Base-by-base conservation (phyloP, 108 stramenopile genomes). In the Fragilaria radians region DNA sequence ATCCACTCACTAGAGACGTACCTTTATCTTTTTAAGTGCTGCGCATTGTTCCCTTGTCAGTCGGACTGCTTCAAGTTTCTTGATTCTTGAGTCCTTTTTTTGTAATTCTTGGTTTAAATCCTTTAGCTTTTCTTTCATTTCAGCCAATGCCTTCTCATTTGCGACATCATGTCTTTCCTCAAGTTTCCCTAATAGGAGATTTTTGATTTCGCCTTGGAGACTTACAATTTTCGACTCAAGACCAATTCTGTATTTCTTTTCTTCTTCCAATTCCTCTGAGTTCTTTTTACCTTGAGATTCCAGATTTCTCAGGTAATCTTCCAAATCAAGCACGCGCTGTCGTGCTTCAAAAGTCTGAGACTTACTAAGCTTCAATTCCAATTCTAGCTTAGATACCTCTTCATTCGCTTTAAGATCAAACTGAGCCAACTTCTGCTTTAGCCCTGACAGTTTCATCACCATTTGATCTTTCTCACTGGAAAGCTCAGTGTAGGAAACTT, bases 21-120 rank as follows among this genome's bases (percentile, higher is more conserved):
- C 80, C 74, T 93, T 86, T 59, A 89, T 73, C 52, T 89, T 84
- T 55, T 85, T 81, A 28, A 90, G 66, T 23, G 67, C 62, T 46
- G 71, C 87, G 5, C 79, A 60, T 48, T 85, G 80, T 45, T 82
- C 83, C 54, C 83, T 88, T 25, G 93, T 94, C 36, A 94, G 65
- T 29, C 73, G 73, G 25, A 71, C 59, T 34, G 73, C 72, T 59
- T 90, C 81, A 14, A 94, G 82, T 57, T 90, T 86, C 53, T 83
- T 74, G 57, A 94, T 94, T 11, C 93, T 68, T 11, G 54, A 70
- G 48, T 94, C 85, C 54, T 87, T 90, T 30, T 71, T 52, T 30
- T 66, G 54, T 18, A 83, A 48, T 29, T 66, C 52, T 3, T 49
- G 59, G 24, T 58, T 70, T 27, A 88, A 51, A 32, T 82, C 73